Conservation (phyloP, 83 land plant genomes). For the Diphasiastrum complanatum region DNA sequence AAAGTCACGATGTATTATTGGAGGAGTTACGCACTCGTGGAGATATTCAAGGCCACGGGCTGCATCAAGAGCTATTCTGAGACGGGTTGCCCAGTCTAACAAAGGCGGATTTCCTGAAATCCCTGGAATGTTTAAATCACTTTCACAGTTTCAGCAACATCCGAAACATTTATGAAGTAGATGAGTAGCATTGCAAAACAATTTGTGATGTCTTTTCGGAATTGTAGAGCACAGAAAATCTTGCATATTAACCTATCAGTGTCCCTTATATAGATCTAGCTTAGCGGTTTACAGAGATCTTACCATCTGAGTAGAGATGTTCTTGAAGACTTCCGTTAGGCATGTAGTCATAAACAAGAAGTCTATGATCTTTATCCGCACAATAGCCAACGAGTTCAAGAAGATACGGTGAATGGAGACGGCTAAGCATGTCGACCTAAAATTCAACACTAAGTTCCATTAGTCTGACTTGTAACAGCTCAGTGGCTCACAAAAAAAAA, state of each 20-base stretch:
- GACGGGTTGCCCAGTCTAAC: slow-evolving; percentile 57
- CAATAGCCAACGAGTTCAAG: slow-evolving; percentile 70
- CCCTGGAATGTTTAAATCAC: background rate
- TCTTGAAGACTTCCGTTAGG: slow-evolving; percentile 57
- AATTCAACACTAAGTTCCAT: background rate
- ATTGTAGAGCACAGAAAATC: background rate
- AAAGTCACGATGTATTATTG: slow-evolving; percentile 68
- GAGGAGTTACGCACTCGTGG: slow-evolving; percentile 49
- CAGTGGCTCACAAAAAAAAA: too few species aligned
- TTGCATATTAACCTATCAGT: background rate
- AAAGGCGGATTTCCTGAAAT: slow-evolving; percentile 17
- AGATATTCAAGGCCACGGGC: slow-evolving; percentile 66
- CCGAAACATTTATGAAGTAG: too few species aligned
- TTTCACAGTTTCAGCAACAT: background rate
- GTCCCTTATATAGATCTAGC: background rate
- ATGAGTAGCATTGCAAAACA: background rate
- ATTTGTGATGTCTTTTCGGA: background rate
- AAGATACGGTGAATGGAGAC: slow-evolving; percentile 44
- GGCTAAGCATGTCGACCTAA: slow-evolving; percentile 69
- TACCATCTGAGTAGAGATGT: slow-evolving; percentile 40
- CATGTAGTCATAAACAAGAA: slow-evolving; percentile 65
- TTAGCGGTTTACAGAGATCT: slow-evolving; percentile 12
- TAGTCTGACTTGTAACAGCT: too few species aligned
- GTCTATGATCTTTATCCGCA: slow-evolving; percentile 67
- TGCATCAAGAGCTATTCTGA: slow-evolving; percentile 66